Conservation (phyloP, 768 basidiomycete species). For the Brasilioporus rufonigricans region DNA sequence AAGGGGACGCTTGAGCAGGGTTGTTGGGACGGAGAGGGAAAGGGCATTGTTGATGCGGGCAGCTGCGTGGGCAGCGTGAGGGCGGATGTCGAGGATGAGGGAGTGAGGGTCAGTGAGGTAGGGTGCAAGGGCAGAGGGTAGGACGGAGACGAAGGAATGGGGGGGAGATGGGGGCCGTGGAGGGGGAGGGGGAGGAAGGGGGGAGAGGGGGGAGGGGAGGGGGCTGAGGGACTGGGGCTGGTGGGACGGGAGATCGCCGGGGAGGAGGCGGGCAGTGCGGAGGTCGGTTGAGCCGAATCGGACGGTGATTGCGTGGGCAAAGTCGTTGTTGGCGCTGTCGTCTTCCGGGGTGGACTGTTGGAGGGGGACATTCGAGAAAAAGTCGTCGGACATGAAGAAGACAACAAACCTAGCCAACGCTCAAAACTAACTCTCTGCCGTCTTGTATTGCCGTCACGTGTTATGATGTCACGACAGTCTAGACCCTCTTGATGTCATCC, state of each 20-base stretch:
- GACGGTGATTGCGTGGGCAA: slow-evolving; percentile 53
- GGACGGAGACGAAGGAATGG: slow-evolving; percentile 23
- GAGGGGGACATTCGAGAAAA: slow-evolving; percentile 38
- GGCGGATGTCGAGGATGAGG: slow-evolving; percentile 87
- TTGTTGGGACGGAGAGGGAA: slow-evolving; percentile 90
- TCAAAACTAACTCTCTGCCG: too few relatives aligned
- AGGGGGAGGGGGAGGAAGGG: slow-evolving; percentile 24
- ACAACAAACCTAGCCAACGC: too few relatives aligned
- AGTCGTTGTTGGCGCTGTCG: slow-evolving; percentile 37
- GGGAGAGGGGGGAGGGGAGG: neutral
- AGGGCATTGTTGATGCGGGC: slow-evolving; percentile 69
- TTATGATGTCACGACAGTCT: slow-evolving; percentile 31
- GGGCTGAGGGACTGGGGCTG: slow-evolving; percentile 10
- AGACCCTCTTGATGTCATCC: slow-evolving; percentile 25
- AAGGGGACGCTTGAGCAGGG: slow-evolving; percentile 85
- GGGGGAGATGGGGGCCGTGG: neutral
- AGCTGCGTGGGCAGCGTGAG: slow-evolving; percentile 67
- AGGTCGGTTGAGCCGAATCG: slow-evolving; percentile 41
- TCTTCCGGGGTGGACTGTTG: slow-evolving; percentile 6
- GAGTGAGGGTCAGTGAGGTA: slow-evolving; percentile 35
- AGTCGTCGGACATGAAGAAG: slow-evolving; percentile 34
- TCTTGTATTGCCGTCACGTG: slow-evolving; percentile 22
- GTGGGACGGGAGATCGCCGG: slow-evolving; percentile 21
- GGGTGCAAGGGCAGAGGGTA: slow-evolving; percentile 30
- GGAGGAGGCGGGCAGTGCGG: slow-evolving; percentile 38